Evolutionary conservation across 2,329 filamentous ascomycete genomes (phyloP).

Genomic region (Diplodia seriata): DNA sequence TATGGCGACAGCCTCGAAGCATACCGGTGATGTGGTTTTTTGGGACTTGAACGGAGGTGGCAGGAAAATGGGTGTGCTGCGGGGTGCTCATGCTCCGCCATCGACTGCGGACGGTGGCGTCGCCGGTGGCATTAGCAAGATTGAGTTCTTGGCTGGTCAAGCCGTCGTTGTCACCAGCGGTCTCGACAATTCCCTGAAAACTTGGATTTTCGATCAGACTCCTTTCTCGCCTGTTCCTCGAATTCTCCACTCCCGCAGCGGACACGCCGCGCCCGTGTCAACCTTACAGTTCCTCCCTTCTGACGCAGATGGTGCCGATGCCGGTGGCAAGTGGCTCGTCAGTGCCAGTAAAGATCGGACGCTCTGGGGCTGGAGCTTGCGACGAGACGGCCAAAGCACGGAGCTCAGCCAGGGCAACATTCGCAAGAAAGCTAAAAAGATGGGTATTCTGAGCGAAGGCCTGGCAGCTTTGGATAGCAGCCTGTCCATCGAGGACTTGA

Average conservation of each 20-base stretch:
- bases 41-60: constrained; percentile 95
- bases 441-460: constrained; percentile 70
- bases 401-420: constrained; percentile 92
- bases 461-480: constrained; percentile 66
- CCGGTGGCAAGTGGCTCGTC: constrained; percentile 90
- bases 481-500: constrained; percentile 73
- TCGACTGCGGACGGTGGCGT: constrained; percentile 60
- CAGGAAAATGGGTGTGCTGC: constrained; percentile 82
- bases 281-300: constrained; percentile 84
- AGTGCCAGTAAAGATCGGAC: constrained; percentile 89
- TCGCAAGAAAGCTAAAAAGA: constrained; percentile 87
- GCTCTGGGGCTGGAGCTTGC: constrained; percentile 95
- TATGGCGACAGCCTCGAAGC: constrained; percentile 85
- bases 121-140: constrained; percentile 79
- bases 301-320: constrained; percentile 87
- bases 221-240: constrained; percentile 88
- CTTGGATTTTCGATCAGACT: constrained; percentile 94
- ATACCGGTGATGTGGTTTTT: constrained; percentile 87
- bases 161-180: constrained; percentile 90
- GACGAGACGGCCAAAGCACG: constrained; percentile 89
- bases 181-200: constrained; percentile 89
- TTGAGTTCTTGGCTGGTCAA: constrained; percentile 89
- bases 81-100: constrained; percentile 85
- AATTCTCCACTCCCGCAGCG: constrained; percentile 82
- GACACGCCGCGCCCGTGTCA: constrained; percentile 86